These are phyloP conservation scores for Vaccinium myrtillus DNA, from an alignment of 148 eudicot genomes.

Conservation along the genomic window DNA sequence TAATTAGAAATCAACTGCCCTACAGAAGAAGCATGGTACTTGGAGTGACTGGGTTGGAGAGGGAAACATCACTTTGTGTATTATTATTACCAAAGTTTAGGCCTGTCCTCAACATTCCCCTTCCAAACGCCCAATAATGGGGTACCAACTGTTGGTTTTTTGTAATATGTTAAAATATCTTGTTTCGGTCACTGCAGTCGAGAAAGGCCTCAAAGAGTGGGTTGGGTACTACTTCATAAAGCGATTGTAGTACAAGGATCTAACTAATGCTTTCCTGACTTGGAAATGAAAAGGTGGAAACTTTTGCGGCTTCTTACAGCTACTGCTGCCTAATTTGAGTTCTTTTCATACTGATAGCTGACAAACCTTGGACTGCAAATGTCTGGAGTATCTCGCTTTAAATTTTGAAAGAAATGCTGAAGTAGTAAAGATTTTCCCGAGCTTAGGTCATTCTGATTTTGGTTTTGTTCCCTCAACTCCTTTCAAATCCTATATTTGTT, in stretches of 20 bases:
- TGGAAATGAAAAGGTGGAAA: constrained; percentile 7
- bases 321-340: neutral
- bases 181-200: neutral
- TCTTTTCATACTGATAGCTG: neutral
- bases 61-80: no score
- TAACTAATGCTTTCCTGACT: neutral
- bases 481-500: neutral
- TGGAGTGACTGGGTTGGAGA: no score
- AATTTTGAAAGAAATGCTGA: neutral
- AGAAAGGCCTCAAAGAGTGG: constrained; percentile 6
- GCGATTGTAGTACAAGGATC: neutral
- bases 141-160: no score
- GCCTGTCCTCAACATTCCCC: no score
- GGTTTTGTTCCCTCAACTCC: neutral
- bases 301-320: neutral
- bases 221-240: neutral
- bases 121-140: no score
- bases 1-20: no score
- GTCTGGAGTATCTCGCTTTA: neutral
- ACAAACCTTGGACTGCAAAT: neutral
- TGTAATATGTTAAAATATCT: no score
- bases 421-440: neutral
- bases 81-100: no score
- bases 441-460: neutral
- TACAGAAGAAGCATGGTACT: no score